Conservation (phyloP, 139 green algal species). For the Coelastrella sp. region DNA sequence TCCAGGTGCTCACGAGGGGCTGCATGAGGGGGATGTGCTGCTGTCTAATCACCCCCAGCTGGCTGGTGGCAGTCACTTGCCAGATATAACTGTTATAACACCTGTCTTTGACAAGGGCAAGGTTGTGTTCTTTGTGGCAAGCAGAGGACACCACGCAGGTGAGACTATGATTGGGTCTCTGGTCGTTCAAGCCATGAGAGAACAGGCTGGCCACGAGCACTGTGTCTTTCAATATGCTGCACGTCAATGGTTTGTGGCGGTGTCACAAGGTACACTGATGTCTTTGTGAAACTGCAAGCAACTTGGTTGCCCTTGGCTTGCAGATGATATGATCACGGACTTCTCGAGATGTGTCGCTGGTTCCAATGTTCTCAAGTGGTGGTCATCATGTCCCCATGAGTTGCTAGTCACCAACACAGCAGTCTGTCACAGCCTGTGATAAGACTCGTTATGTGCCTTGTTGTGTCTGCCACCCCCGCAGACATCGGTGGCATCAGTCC, state of each 20-base stretch:
- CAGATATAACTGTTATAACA: constrained; percentile 99
- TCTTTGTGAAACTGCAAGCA: too few relatives aligned
- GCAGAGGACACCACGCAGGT: constrained; percentile 43
- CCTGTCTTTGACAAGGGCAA: constrained; percentile 84
- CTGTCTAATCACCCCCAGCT: constrained; percentile 95
- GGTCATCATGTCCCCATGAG: too few relatives aligned
- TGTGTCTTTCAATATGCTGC: too few relatives aligned
- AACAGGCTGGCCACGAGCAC: too few relatives aligned
- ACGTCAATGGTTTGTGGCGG: too few relatives aligned
- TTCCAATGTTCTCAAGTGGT: too few relatives aligned
- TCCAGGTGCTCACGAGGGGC: constrained; percentile 58
- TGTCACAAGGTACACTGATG: too few relatives aligned
- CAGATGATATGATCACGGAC: too few relatives aligned
- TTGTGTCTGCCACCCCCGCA: background rate
- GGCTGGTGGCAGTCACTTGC: constrained; percentile 95
- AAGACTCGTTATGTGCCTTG: constrained; percentile 7
- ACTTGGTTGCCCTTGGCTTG: too few relatives aligned
- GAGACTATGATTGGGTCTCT: background rate
- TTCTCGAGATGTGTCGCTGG: too few relatives aligned
- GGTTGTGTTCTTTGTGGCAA: constrained; percentile 97
- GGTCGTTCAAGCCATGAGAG: too few relatives aligned
- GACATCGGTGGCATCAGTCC: constrained; percentile 96
- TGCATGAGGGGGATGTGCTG: constrained; percentile 92
- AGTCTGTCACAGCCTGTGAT: background rate
- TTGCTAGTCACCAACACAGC: too few relatives aligned